Evolutionary conservation across 148 eudicot genomes (phyloP).

Genomic region (Silene conica): DNA sequence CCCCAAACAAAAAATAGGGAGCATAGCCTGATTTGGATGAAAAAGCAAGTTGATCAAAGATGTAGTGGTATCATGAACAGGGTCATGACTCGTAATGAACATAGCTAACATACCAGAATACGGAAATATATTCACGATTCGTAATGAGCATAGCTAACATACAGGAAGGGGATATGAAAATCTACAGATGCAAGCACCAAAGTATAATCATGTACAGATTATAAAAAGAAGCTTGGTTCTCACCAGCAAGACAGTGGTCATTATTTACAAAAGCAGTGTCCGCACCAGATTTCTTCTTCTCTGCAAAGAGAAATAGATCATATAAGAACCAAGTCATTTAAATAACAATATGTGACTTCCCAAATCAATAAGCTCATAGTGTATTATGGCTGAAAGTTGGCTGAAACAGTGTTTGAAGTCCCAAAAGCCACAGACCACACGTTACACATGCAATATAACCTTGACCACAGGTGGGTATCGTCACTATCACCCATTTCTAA

Average conservation of each 20-base stretch:
- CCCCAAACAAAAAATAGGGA: not conserved
- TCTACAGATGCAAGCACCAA: not conserved
- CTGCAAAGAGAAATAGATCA: slow-evolving; percentile 40
- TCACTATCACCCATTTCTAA: not conserved
- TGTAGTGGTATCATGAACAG: too few relatives aligned
- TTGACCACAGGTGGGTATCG: not conserved
- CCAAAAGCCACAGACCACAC: not conserved
- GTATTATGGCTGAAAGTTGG: slow-evolving; percentile 22
- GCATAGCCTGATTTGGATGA: too few relatives aligned
- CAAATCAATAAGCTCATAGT: slow-evolving; percentile 27
- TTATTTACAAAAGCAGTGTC: slow-evolving; percentile 37
- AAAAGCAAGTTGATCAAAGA: too few relatives aligned
- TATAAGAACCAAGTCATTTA: not conserved
- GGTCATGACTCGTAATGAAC: not conserved
- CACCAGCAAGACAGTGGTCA: slow-evolving; percentile 43
- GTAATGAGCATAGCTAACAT: too few relatives aligned
- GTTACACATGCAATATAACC: not conserved
- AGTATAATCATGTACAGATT: not conserved
- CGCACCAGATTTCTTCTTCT: slow-evolving; percentile 35
- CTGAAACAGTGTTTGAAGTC: not conserved
- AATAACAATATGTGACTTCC: slow-evolving; percentile 3
- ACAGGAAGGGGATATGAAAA: not conserved
- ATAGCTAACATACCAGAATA: not conserved
- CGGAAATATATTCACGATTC: too few relatives aligned
- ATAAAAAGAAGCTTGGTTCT: slow-evolving; percentile 19